phyloP scores from a whole-genome alignment of 305 asterid genomes.

The Plantago lanceolata region DNA sequence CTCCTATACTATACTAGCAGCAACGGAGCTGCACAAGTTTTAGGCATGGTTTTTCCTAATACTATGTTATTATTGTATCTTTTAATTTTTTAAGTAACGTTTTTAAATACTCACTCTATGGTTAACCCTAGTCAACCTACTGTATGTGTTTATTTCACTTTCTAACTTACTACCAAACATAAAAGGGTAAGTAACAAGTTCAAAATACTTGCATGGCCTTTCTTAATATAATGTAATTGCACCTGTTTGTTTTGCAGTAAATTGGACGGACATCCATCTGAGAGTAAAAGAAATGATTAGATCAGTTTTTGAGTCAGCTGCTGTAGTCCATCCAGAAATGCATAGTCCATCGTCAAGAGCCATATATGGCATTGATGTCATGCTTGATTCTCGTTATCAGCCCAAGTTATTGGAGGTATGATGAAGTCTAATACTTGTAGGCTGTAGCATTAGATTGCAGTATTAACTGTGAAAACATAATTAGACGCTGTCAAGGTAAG shows the following conservation, averaged over 20 bases:
- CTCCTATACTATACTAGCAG: no score
- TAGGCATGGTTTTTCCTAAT: background rate
- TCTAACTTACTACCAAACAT: background rate
- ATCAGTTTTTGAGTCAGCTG: slow-evolving; percentile 83
- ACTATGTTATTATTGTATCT: background rate
- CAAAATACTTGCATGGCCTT: no score
- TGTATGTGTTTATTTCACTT: background rate
- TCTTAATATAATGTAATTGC: background rate
- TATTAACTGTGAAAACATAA: slow-evolving; percentile 4
- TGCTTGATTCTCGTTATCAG: slow-evolving; percentile 67
- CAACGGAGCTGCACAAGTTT: no score
- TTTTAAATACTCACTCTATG: background rate
- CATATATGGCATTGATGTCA: slow-evolving; percentile 94
- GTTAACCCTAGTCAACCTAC: background rate
- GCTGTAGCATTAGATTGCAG: slow-evolving; percentile 11
- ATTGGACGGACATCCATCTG: slow-evolving; percentile 82
- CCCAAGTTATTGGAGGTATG: slow-evolving; percentile 86
- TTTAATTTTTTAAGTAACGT: no score
- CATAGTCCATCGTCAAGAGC: slow-evolving; percentile 83
- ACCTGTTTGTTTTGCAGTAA: slow-evolving; percentile 47
- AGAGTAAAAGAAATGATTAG: slow-evolving; percentile 72
- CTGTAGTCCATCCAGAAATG: slow-evolving; percentile 89
- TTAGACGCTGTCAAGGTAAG: background rate
- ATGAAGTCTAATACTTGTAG: slow-evolving; percentile 16
- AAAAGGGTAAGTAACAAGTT: background rate